A percentile compares a stretch with the other conserved stretches of the same genome.
phyloP scores from a whole-genome alignment of 2,329 filamentous ascomycete genomes.

The Tetracladium maxilliforme region DNA sequence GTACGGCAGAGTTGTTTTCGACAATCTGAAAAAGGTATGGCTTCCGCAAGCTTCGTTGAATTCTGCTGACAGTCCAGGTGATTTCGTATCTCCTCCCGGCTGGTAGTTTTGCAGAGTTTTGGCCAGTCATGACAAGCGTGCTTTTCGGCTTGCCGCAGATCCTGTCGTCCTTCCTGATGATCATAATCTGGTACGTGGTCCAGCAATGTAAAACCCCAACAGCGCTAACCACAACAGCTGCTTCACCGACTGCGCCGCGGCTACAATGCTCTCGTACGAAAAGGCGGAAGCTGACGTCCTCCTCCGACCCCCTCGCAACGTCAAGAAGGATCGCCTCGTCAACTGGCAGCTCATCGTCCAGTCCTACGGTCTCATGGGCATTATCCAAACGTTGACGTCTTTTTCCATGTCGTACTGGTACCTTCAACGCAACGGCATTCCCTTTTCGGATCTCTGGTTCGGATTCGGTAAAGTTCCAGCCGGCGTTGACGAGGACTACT shows the following conservation, averaged over 20 bases:
- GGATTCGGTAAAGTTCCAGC: constrained; percentile 38
- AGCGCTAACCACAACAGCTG: no score
- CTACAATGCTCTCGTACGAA: constrained; percentile 63
- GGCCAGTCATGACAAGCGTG: constrained; percentile 50
- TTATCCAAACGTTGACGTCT: constrained; percentile 42
- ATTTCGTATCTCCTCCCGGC: constrained; percentile 44
- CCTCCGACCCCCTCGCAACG: constrained; percentile 49
- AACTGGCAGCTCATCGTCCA: constrained; percentile 60
- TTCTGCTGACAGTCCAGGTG: no score
- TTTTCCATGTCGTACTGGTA: constrained; percentile 58
- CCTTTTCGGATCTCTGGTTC: constrained; percentile 53
- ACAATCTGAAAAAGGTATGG: constrained; percentile 67
- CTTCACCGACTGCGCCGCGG: constrained; percentile 63
- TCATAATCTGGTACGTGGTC: constrained; percentile 13
- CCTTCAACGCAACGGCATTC: constrained; percentile 43
- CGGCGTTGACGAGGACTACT: constrained; percentile 32
- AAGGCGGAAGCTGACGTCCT: constrained; percentile 64
- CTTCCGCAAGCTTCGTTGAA: no score
- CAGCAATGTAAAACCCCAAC: no score
- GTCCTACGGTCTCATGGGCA: constrained; percentile 55
- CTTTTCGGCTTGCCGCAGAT: constrained; percentile 46
- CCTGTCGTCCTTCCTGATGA: constrained; percentile 42
- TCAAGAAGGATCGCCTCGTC: constrained; percentile 57
- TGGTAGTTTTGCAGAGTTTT: constrained; percentile 43
- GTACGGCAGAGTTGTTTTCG: constrained; percentile 63